phyloP scores from a whole-genome alignment of 2,329 filamentous ascomycete genomes.

The Neonectria sp. region DNA sequence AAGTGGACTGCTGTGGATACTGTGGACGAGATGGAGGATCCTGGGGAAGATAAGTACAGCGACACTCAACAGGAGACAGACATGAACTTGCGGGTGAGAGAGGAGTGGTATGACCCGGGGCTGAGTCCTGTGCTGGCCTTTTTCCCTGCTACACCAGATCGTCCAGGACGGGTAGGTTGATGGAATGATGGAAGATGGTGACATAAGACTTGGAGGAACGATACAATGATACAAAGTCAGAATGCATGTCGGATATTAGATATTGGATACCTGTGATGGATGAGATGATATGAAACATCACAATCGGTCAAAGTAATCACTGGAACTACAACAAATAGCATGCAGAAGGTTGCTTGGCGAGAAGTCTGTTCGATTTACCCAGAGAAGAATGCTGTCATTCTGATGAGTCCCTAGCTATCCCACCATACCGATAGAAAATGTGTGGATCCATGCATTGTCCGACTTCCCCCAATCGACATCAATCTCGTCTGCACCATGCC shows the following conservation, averaged over 20 bases:
- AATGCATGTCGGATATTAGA: background rate
- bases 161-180: background rate
- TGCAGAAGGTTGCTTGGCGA: constrained; percentile 3
- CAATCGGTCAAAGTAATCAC: background rate
- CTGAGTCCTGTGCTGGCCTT: constrained; percentile 53
- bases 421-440: constrained; percentile 24
- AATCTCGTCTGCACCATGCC: constrained; percentile 19
- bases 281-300: background rate
- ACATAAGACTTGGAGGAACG: background rate
- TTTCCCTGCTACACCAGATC: constrained; percentile 40
- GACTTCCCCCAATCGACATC: constrained; percentile 22
- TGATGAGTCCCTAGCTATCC: constrained; percentile 9
- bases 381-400: constrained; percentile 12
- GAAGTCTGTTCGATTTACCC: constrained; percentile 17
- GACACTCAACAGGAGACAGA: constrained; percentile 18
- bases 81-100: background rate
- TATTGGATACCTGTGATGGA: background rate
- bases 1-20: constrained; percentile 4
- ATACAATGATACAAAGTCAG: background rate
- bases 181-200: background rate
- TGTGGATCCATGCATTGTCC: constrained; percentile 43
- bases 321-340: background rate
- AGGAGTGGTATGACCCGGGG: constrained; percentile 29
- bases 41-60: constrained; percentile 25
- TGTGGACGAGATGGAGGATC: background rate